Base-by-base conservation (phyloP, 2,329 filamentous ascomycete species). In the Diplocarpon mali region DNA sequence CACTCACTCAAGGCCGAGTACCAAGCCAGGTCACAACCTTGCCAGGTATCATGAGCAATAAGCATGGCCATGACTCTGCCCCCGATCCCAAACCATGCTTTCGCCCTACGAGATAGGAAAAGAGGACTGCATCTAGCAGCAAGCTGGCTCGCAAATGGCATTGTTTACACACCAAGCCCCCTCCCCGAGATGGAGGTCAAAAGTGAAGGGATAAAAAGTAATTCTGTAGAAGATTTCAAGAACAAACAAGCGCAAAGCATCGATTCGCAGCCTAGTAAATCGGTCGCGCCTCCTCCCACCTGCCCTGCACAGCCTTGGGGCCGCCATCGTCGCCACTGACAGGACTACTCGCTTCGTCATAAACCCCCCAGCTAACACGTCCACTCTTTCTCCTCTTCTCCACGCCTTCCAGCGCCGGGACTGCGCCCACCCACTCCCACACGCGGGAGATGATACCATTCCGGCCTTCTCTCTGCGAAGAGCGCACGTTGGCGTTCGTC, bases 401-500 rank as follows among this genome's bases (percentile, higher is more conserved):
- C 8, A 48, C 45, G 44, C 43, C 45, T 14, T 50, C 53, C 12
- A 55, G 13, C 31, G 45, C 69, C 14, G 67, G 63, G 14, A 70
- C 66, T 12, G 76, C 74, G 1, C 78, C 78, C 50, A 83, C 81
- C 78, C 78, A 83, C 59, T 83, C 79, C 78, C 78, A 83, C 1
- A 77, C 78, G 24, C 77, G 69, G 24, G 76, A 76, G 27, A 83
- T 72, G 58, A 83, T 79, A 29, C 78, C 79, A 54, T 72, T 80
- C 42, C 70, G 67, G 38, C 81, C 65, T 73, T 83, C 68, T 69
- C 88, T 67, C 73, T 89, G 65, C 66, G 74, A 70, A 0, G 75
- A 85, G 35, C 92, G 76, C 13, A 98, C 83, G 59, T 98, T 98
- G 48, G 85, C 84, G 63, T 98, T 98, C 64, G 81, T 80, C 65